Percentiles rank a stretch among this genome's conserved stretches.
phyloP scores from a whole-genome alignment of 2,329 filamentous ascomycete genomes.

The Coniochaeta prunicola region DNA sequence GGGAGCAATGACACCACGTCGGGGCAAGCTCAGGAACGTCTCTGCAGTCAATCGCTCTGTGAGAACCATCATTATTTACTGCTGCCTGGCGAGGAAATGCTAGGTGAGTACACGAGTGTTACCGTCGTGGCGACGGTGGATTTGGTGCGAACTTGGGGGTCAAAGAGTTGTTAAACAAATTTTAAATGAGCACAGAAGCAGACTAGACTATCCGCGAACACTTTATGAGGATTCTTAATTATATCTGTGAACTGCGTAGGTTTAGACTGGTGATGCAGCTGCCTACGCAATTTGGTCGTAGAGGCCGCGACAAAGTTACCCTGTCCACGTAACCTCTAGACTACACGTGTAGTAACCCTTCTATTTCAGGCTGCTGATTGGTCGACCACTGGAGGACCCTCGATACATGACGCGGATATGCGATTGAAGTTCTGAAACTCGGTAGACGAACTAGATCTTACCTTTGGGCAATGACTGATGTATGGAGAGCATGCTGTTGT shows the following conservation, averaged over 20 bases:
- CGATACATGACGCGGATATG: not conserved
- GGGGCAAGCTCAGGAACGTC: slow-evolving; percentile 12
- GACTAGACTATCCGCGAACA: not conserved
- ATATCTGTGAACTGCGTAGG: not conserved
- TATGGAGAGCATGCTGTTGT: too few species aligned
- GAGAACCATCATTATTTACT: slow-evolving; percentile 7
- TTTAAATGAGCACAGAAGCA: not conserved
- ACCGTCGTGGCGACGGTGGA: too few species aligned
- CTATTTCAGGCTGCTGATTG: not conserved
- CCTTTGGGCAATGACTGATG: too few species aligned
- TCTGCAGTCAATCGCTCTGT: slow-evolving; percentile 15
- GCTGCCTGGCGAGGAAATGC: not conserved
- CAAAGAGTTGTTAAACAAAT: not conserved
- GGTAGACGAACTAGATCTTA: too few species aligned
- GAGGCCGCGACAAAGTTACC: not conserved
- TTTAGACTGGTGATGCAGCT: not conserved
- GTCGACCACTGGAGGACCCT: not conserved
- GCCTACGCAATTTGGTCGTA: not conserved
- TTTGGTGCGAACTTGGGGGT: too few species aligned
- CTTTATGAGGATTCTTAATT: not conserved
- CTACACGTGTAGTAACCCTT: not conserved
- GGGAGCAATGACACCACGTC: slow-evolving; percentile 22
- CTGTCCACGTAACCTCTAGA: not conserved
- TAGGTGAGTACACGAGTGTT: too few species aligned
- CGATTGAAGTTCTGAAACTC: too few species aligned